Evolutionary conservation across 495 filamentous ascomycete genomes (phyloP).

Genomic region (Ramalina peruviana): DNA sequence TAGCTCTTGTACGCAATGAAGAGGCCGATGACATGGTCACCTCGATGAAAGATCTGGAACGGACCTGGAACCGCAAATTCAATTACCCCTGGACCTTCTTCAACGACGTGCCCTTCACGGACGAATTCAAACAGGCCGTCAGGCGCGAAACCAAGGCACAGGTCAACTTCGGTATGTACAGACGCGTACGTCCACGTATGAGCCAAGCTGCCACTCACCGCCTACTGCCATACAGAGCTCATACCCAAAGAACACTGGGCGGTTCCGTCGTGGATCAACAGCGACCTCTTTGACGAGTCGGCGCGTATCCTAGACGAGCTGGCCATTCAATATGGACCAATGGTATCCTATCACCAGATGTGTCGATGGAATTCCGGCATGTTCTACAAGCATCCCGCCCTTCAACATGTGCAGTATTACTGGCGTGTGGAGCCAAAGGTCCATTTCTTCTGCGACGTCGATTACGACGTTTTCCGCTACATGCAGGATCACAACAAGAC

Average conservation of each 20-base stretch:
- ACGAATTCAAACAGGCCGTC: conserved; percentile 80
- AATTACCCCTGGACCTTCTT: conserved; percentile 99
- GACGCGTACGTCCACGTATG: too few species aligned
- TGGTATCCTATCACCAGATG: conserved; percentile 95
- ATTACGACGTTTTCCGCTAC: conserved; percentile 97
- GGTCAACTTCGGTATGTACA: conserved; percentile 58
- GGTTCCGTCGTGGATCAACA: conserved; percentile 80
- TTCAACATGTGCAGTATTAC: conserved; percentile 75
- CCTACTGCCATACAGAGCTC: conserved; percentile 35
- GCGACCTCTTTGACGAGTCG: conserved; percentile 72
- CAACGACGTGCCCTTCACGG: conserved; percentile 84
- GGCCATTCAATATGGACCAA: conserved; percentile 75
- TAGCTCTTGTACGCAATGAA: conserved; percentile 82
- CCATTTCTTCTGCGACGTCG: conserved; percentile 97
- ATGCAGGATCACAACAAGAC: conserved; percentile 97
- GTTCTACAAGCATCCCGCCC: conserved; percentile 92
- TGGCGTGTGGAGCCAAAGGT: conserved; percentile 99
- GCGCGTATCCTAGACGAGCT: conserved; percentile 69
- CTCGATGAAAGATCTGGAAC: conserved; percentile 80
- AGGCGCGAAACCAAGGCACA: conserved; percentile 69
- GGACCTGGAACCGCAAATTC: conserved; percentile 97
- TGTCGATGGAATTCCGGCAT: conserved; percentile 97
- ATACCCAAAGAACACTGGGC: conserved; percentile 95
- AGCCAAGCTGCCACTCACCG: too few species aligned
- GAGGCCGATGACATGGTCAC: conserved; percentile 72